phyloP scores from a whole-genome alignment of 1,284 basidiomycete species.

The Paramarasmius palmivorus region DNA sequence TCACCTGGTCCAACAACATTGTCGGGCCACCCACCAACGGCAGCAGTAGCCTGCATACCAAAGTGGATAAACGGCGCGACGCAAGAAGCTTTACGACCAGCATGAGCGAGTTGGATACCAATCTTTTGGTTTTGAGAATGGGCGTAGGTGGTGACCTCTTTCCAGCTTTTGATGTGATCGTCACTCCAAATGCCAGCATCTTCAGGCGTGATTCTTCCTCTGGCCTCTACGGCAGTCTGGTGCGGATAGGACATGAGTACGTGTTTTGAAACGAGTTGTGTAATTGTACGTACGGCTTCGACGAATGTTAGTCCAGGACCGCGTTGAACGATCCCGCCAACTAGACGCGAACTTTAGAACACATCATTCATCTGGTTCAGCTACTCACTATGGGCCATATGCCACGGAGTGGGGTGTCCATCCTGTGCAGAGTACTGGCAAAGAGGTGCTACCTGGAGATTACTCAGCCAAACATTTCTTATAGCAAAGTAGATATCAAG shows the following conservation, averaged over 20 bases:
- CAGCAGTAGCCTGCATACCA: conserved; percentile 38
- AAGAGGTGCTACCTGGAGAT: conserved; percentile 48
- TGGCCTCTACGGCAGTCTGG: conserved; percentile 55
- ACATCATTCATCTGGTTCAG: too few relatives aligned
- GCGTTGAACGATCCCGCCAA: conserved; percentile 47
- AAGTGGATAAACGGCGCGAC: conserved; percentile 57
- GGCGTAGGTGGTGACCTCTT: conserved; percentile 74
- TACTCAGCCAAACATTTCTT: not conserved
- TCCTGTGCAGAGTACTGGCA: conserved; percentile 67
- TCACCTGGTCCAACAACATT: conserved; percentile 58
- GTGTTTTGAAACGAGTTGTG: not conserved
- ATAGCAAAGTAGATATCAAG: not conserved
- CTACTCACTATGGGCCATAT: conserved; percentile 37
- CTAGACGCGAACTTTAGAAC: conserved; percentile 25
- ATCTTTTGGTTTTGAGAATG: conserved; percentile 72
- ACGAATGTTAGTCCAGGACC: conserved; percentile 56
- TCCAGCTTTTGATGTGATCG: conserved; percentile 66
- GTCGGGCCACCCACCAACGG: conserved; percentile 72
- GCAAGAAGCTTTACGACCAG: conserved; percentile 73
- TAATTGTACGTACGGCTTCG: conserved; percentile 38
- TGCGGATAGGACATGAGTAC: not conserved
- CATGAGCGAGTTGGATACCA: conserved; percentile 82
- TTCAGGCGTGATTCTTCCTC: conserved; percentile 53
- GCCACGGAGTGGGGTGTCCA: conserved; percentile 45
- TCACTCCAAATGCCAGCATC: conserved; percentile 76